phyloP scores from a whole-genome alignment of 352 stramenopile species.

The Globisporangium ultimum region DNA sequence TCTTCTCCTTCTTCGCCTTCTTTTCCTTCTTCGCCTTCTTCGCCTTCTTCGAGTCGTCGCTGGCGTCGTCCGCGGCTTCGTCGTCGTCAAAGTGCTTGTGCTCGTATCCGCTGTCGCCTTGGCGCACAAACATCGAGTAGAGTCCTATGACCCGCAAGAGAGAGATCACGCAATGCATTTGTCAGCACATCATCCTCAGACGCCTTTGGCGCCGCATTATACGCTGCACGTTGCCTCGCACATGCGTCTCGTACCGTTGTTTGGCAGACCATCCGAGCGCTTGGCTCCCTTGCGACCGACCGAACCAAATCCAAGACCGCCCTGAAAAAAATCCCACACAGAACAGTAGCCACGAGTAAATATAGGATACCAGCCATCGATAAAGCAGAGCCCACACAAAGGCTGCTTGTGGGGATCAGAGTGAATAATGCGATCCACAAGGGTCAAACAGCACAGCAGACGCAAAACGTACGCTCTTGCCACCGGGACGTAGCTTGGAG shows the following conservation, averaged over 20 bases:
- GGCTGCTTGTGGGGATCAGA: too few relatives aligned
- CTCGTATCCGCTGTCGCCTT: conserved; percentile 68
- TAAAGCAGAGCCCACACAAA: background rate
- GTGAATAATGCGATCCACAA: too few relatives aligned
- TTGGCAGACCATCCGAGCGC: conserved; percentile 67
- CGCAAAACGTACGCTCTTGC: conserved; percentile 55
- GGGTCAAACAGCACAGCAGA: background rate
- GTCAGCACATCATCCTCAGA: background rate
- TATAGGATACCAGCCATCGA: background rate
- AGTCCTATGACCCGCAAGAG: conserved; percentile 24
- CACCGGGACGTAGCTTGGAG: conserved; percentile 75
- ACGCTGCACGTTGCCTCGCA: too few relatives aligned
- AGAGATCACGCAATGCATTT: background rate
- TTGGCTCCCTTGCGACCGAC: conserved; percentile 50
- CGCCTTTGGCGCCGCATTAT: background rate
- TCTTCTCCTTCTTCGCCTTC: conserved; percentile 21
- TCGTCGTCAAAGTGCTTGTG: conserved; percentile 82
- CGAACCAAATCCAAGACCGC: conserved; percentile 67
- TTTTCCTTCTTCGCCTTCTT: conserved; percentile 37
- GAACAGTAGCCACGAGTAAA: conserved; percentile 4
- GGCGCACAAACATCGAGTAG: conserved; percentile 84
- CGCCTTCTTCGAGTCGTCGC: conserved; percentile 9
- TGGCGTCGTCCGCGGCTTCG: conserved; percentile 22
- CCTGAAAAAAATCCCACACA: conserved; percentile 21
- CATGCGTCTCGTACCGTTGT: conserved; percentile 40